A percentile compares a stretch with the other conserved stretches of the same genome.
These are phyloP conservation scores for Bocquillonia castaneifolia DNA, from an alignment of 441 rosid species.

Conservation along the genomic window DNA sequence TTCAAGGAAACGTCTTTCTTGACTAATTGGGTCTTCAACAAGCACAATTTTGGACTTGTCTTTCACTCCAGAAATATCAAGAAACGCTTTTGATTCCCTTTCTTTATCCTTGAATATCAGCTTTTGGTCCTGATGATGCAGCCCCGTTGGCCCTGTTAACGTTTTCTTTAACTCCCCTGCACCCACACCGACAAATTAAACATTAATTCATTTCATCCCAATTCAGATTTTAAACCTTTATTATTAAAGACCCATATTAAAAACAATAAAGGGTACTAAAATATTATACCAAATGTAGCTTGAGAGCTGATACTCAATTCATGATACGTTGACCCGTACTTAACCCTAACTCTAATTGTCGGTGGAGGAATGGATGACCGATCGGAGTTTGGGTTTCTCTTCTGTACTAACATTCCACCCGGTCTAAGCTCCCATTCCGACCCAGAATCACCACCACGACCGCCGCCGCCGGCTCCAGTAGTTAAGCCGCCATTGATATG, in stretches of 20 bases:
- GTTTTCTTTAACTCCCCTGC: constrained; percentile 93
- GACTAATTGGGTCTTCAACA: constrained; percentile 77
- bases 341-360: constrained; percentile 82
- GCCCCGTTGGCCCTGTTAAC: constrained; percentile 78
- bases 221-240: neutral
- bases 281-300: constrained; percentile 71
- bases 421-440: constrained; percentile 92
- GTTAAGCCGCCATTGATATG: constrained; percentile 38
- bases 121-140: constrained; percentile 90
- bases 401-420: constrained; percentile 97
- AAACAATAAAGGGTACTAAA: neutral
- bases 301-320: constrained; percentile 74
- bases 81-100: constrained; percentile 82
- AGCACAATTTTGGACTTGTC: constrained; percentile 87
- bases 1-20: constrained; percentile 74
- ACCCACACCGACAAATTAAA: neutral
- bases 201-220: no score
- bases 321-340: constrained; percentile 72
- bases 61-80: constrained; percentile 79
- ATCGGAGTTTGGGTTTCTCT: constrained; percentile 68
- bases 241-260: no score
- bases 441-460: constrained; percentile 22
- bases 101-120: constrained; percentile 83
- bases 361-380: constrained; percentile 62
- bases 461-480: constrained; percentile 25